Evolutionary conservation across 768 basidiomycete species (phyloP), one percentile per base, ranked within the genome.

Genomic region (Rhodotorula sphaerocarpa): DNA sequence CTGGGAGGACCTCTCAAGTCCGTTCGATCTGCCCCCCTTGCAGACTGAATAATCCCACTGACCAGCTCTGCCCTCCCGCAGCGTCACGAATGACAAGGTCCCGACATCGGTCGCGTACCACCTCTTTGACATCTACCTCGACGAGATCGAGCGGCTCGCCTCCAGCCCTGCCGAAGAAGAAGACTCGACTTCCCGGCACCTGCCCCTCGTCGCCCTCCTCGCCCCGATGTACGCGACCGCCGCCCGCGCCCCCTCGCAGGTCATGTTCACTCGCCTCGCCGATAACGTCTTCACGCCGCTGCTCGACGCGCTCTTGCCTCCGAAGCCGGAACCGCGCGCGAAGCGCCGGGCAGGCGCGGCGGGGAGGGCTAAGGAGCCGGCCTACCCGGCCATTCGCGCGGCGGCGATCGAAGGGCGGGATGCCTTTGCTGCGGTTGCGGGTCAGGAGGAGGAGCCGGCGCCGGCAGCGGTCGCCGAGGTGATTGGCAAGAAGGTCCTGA

Each of bases 1-100:
- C 71, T 77, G n/a, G 83, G 83, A n/a, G 90, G 91, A 11, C 91
- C 91, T 15, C 76, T 96, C 51, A 86, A 86, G 92, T 92, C 68
- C 63, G 82, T 57, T 20, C 25, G 2, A 20, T 36, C 42, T 11
- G 50, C 16, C 14, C 25, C 46, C 14, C 27, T 3, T 18, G 36
- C 36, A 39, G 9, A 16, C 36, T 10, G 36, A 16, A 9, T 39
- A 16, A 9, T 42, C 25, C 21, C 28, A 36, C 50, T 65, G 50
- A 70, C 57, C 67, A 23, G 2, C 34, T 36, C 48, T 15, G 45
- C 61, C 25, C 14, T 45, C 7, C 18, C 42, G 11, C 34, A 58
- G 73, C 90, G 88, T 72, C 80, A 77, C 80, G 55, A 86, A 95
- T 70, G 78, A 77, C 23, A 82, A 84, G 50, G 84, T 90, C 3